Evolutionary conservation across 139 green algal genomes (phyloP).

Genomic region (Coccomyxa sp.): DNA sequence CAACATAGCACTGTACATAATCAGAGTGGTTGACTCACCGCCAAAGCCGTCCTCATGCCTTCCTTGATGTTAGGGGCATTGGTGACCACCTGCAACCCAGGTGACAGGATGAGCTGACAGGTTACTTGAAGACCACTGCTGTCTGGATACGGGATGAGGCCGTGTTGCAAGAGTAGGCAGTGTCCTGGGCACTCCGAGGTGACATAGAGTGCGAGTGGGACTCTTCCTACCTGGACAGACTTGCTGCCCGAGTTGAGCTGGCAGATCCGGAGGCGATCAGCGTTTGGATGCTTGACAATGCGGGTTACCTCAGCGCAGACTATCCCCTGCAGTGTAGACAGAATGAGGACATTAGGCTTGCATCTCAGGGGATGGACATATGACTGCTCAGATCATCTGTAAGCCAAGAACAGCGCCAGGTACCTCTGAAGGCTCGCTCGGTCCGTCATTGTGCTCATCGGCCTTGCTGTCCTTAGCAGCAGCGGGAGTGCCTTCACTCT

Average conservation of each 20-base stretch:
- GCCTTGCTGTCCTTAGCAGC: background rate
- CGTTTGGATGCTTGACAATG: conserved; percentile 58
- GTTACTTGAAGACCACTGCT: too few species aligned
- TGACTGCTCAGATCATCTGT: background rate
- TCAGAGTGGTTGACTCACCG: conserved; percentile 32
- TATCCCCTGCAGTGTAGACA: background rate
- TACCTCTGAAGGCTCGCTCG: background rate
- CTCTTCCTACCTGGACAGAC: background rate
- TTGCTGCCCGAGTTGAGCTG: conserved; percentile 39
- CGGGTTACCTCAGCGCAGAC: conserved; percentile 33
- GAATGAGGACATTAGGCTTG: background rate
- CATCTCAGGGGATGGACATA: background rate
- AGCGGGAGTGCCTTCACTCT: background rate
- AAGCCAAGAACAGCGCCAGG: background rate
- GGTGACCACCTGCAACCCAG: conserved; percentile 56
- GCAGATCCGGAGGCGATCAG: conserved; percentile 52
- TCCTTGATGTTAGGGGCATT: conserved; percentile 57
- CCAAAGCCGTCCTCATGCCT: conserved; percentile 69
- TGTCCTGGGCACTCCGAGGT: background rate
- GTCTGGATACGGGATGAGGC: background rate
- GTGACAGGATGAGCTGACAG: too few species aligned
- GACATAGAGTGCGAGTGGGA: background rate
- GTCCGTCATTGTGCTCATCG: background rate
- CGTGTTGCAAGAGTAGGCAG: background rate
- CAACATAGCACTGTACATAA: background rate